phyloP scores from a whole-genome alignment of 768 basidiomycete genomes.

The Suillus cothurnatus region DNA sequence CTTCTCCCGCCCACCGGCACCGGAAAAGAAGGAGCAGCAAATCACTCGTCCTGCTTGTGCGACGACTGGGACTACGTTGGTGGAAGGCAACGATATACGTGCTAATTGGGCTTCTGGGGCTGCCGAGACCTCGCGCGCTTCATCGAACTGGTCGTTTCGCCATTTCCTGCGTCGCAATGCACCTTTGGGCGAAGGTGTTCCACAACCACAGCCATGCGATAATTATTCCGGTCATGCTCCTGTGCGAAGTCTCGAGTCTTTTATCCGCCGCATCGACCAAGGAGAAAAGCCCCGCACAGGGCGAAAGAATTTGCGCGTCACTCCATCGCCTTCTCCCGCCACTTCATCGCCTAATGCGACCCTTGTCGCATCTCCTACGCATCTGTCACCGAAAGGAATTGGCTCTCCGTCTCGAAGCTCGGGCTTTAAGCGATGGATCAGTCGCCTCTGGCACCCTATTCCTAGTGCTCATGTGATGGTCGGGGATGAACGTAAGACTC shows the following conservation, averaged over 20 bases:
- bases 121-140: not conserved
- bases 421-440: constrained; percentile 11
- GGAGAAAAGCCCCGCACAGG: not conserved
- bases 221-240: not conserved
- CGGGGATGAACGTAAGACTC: constrained; percentile 8
- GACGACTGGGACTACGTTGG: not conserved
- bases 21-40: not conserved
- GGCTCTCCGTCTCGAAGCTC: not conserved
- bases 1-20: not conserved
- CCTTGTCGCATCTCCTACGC: constrained; percentile 8
- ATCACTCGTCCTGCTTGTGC: not conserved
- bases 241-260: not conserved
- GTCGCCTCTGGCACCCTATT: constrained; percentile 10
- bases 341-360: constrained; percentile 1
- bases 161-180: not conserved
- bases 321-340: not conserved
- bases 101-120: not conserved
- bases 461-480: constrained; percentile 4
- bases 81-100: not conserved
- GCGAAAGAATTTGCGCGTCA: not conserved
- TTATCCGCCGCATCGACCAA: not conserved
- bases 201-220: not conserved
- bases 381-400: not conserved
- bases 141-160: not conserved
- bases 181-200: not conserved